Evolutionary conservation across 2,329 filamentous ascomycete species (phyloP).

Genomic region (Colletotrichum liaoningense): DNA sequence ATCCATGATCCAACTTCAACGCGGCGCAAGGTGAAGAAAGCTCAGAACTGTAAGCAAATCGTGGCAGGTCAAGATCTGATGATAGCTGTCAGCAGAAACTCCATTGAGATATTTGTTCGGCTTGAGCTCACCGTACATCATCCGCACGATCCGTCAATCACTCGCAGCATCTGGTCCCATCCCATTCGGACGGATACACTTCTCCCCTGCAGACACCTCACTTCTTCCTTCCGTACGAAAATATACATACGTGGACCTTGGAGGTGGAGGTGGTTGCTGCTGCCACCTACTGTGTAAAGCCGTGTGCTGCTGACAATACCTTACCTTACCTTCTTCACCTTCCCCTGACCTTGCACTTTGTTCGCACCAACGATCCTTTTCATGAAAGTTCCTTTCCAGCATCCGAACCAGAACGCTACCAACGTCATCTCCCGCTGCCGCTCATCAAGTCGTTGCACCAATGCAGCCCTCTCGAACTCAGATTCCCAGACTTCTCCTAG

Average conservation of each 20-base stretch:
- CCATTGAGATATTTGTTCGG: no score
- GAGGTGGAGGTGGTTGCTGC: neutral
- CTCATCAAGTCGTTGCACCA: slow-evolving; percentile 12
- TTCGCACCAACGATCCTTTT: slow-evolving; percentile 13
- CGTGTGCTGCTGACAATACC: neutral
- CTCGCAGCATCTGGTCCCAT: neutral
- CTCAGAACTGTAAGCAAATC: neutral
- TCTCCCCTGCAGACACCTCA: neutral
- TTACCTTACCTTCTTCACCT: neutral
- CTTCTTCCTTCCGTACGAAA: neutral
- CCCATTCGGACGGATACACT: no score
- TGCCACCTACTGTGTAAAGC: neutral
- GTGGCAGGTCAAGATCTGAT: neutral
- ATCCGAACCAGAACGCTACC: slow-evolving; percentile 22
- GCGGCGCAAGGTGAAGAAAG: slow-evolving; percentile 2
- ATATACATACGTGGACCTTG: neutral
- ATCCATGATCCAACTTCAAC: neutral
- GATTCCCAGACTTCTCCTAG: neutral
- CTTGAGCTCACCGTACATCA: no score
- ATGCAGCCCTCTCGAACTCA: neutral
- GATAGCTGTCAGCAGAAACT: no score
- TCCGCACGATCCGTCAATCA: neutral
- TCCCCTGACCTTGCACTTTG: slow-evolving; percentile 20
- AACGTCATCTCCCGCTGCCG: slow-evolving; percentile 21
- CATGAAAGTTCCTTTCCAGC: slow-evolving; percentile 24